phyloP scores from a whole-genome alignment of 345 rosid genomes.

The Sonneratia alba region DNA sequence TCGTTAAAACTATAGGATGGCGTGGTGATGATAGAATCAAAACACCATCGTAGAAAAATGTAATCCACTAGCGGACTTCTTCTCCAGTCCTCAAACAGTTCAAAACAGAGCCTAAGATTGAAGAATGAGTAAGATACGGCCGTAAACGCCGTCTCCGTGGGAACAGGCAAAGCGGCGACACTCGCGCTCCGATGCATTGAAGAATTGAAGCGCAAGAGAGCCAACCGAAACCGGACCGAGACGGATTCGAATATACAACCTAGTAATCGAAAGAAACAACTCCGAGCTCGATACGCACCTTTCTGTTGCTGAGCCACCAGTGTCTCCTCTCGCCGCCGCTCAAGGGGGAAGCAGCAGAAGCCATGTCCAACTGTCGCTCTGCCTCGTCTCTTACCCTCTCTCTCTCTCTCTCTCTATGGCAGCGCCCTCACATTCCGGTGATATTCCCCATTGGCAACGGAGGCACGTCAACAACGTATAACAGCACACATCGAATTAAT shows the following conservation, averaged over 20 bases:
- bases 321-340: conserved; percentile 31
- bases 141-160: not conserved
- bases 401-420: not conserved
- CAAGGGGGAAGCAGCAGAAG: conserved; percentile 26
- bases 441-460: not conserved
- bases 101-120: not conserved
- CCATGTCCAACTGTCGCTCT: conserved; percentile 21
- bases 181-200: not conserved
- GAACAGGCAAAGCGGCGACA: not conserved
- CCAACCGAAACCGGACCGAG: not conserved
- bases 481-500: not conserved
- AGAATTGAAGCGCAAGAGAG: not conserved
- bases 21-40: not conserved
- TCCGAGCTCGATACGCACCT: conserved; percentile 26
- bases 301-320: conserved; percentile 89
- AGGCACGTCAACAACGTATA: not conserved
- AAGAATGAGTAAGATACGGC: not conserved
- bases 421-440: conserved; percentile 7
- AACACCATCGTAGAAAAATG: not conserved
- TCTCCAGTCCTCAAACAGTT: not conserved
- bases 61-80: not conserved
- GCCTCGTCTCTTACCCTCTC: conserved; percentile 5
- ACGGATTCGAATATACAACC: not conserved
- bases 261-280: not conserved
- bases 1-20: not conserved